Evolutionary conservation across 768 basidiomycete species (phyloP).

Genomic region (Podaxis pistillaris): DNA sequence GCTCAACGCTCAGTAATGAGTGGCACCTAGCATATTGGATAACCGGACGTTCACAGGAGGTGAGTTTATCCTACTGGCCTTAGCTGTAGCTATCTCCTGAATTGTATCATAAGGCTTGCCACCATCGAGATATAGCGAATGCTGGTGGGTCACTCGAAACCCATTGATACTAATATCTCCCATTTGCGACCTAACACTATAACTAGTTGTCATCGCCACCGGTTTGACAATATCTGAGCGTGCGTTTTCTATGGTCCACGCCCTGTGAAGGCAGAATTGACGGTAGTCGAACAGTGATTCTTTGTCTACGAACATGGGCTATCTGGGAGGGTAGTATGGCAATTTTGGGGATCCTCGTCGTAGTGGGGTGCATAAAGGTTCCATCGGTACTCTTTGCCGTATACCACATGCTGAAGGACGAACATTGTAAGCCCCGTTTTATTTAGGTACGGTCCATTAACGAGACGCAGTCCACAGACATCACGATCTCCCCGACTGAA

Average conservation of each 20-base stretch:
- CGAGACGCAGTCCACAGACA: neutral
- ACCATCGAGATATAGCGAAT: slow-evolving; percentile 1
- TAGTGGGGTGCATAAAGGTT: neutral
- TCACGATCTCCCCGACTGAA: neutral
- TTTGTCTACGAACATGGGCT: slow-evolving; percentile 7
- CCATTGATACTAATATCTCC: neutral
- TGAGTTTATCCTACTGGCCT: neutral
- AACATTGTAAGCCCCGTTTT: neutral
- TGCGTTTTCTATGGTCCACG: neutral
- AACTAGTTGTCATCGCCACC: neutral
- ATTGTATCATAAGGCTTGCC: neutral
- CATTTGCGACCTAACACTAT: neutral
- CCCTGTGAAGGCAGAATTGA: neutral
- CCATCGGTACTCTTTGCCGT: neutral
- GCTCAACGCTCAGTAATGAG: neutral
- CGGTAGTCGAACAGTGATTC: neutral
- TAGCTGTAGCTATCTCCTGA: neutral
- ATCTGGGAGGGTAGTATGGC: neutral
- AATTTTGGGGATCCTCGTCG: neutral
- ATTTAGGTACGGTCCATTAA: too few relatives aligned
- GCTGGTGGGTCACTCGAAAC: neutral
- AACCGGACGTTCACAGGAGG: neutral
- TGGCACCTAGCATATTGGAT: neutral
- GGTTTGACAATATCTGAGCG: neutral
- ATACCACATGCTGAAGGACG: neutral